Evolutionary conservation across 495 filamentous ascomycete genomes (phyloP).

Genomic region (Penicillium psychrofluorescens): DNA sequence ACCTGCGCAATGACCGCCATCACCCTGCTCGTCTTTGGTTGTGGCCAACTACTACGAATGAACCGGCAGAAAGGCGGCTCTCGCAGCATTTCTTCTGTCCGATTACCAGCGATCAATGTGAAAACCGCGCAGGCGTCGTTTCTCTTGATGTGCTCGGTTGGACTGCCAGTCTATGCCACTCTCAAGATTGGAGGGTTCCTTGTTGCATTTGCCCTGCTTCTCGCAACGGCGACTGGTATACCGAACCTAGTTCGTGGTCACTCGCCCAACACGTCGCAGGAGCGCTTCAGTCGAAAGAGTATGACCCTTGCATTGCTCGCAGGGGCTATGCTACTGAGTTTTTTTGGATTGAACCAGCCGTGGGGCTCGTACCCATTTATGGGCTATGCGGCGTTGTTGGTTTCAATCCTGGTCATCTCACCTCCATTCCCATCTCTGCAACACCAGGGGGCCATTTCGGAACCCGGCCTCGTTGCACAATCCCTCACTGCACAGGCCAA

Average conservation of each 20-base stretch:
- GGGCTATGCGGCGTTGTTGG: conserved; percentile 39
- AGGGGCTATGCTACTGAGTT: conserved; percentile 19
- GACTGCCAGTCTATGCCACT: conserved; percentile 49
- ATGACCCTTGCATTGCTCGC: conserved; percentile 21
- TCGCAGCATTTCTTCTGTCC: conserved; percentile 1
- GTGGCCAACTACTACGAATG: conserved; percentile 12
- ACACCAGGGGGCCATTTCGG: conserved; percentile 14
- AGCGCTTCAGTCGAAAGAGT: conserved; percentile 22
- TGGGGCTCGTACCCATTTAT: conserved; percentile 26
- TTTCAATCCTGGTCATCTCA: conserved; percentile 36
- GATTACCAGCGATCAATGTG: conserved; percentile 11
- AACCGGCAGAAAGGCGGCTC: conserved; percentile 4
- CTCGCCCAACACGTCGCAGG: conserved; percentile 4
- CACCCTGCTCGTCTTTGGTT: conserved; percentile 24
- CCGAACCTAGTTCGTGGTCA: conserved; percentile 16
- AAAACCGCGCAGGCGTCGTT: conserved; percentile 11
- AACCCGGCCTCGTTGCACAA: conserved; percentile 20
- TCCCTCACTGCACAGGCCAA: conserved; percentile 10
- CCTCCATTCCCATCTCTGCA: conserved; percentile 30
- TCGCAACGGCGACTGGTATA: conserved; percentile 35
- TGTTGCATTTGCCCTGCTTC: conserved; percentile 42
- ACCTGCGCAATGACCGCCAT: conserved; percentile 16
- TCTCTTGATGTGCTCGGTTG: conserved; percentile 27
- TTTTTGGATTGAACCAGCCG: conserved; percentile 25
- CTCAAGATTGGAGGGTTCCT: conserved; percentile 49